Conservation (phyloP, 1,284 basidiomycete species). For the Lentinus polychrous region DNA sequence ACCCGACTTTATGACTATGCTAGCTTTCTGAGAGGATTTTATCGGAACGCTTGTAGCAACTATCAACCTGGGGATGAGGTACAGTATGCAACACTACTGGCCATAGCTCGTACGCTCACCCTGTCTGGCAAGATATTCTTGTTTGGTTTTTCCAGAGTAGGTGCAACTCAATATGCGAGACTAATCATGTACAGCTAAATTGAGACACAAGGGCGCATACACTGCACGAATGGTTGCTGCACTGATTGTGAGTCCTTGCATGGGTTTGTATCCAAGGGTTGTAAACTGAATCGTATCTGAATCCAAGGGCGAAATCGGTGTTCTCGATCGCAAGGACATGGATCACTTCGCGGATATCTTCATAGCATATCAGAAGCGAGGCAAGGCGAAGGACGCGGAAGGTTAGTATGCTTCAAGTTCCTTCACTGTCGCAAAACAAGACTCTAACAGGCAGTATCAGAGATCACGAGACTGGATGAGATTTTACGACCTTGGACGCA, state of each 20-base stretch:
- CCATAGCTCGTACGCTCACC: no score
- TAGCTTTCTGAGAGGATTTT: no score
- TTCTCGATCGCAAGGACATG: conserved; percentile 62
- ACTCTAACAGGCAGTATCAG: conserved; percentile 25
- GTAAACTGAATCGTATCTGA: no score
- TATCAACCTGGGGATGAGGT: conserved; percentile 67
- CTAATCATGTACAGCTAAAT: no score
- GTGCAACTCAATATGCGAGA: conserved; percentile 5
- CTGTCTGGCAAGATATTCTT: conserved; percentile 47
- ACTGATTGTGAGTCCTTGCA: conserved; percentile 44
- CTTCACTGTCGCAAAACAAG: background rate
- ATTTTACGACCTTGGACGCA: conserved; percentile 47
- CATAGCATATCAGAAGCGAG: conserved; percentile 50
- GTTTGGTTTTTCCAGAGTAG: conserved; percentile 67
- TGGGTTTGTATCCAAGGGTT: no score
- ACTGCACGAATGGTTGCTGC: conserved; percentile 64
- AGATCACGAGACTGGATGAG: conserved; percentile 33
- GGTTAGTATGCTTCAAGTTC: conserved; percentile 27
- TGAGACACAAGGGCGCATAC: conserved; percentile 59
- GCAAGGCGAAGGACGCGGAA: conserved; percentile 39
- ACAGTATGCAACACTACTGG: conserved; percentile 5
- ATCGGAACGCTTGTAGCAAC: conserved; percentile 37
- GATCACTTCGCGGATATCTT: conserved; percentile 62
- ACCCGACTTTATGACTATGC: no score
- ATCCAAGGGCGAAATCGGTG: conserved; percentile 38